A percentile compares a stretch with the other conserved stretches of the same genome.
These are phyloP conservation scores for Aquilaria malaccensis DNA, from an alignment of 345 rosid species.

Conservation along the genomic window DNA sequence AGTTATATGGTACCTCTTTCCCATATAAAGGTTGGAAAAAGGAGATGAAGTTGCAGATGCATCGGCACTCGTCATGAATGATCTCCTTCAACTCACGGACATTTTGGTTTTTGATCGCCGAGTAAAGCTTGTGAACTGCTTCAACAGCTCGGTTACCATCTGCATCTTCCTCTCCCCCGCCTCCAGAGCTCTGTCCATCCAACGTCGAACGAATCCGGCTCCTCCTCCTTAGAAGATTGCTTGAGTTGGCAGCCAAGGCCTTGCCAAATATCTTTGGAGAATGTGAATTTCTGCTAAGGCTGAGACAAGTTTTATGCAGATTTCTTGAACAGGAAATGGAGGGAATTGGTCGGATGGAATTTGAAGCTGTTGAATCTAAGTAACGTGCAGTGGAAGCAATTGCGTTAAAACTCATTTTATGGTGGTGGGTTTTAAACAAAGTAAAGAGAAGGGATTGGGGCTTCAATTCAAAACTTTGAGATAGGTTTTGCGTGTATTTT, in stretches of 20 bases:
- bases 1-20: slow-evolving; percentile 42
- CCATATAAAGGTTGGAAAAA: slow-evolving; percentile 50
- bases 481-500: too few relatives aligned
- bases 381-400: not conserved
- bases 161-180: slow-evolving; percentile 25
- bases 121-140: slow-evolving; percentile 53
- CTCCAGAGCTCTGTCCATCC: slow-evolving; percentile 12
- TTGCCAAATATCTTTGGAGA: not conserved
- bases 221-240: slow-evolving; percentile 5
- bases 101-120: slow-evolving; percentile 41
- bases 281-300: not conserved
- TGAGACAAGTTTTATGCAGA: not conserved
- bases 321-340: slow-evolving; percentile 3
- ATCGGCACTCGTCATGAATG: slow-evolving; percentile 67
- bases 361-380: slow-evolving; percentile 2
- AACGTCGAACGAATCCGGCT: slow-evolving; percentile 12
- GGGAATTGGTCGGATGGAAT: not conserved
- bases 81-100: slow-evolving; percentile 39
- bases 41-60: slow-evolving; percentile 49
- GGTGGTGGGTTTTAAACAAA: too few relatives aligned
- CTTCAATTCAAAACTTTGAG: too few relatives aligned
- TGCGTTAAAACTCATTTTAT: slow-evolving; percentile 13
- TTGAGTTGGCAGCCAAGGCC: slow-evolving; percentile 2
- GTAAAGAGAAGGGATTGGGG: too few relatives aligned
- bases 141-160: slow-evolving; percentile 41